These are phyloP conservation scores for Bombardia bombarda DNA, from an alignment of 495 filamentous ascomycete species.

Conservation along the genomic window DNA sequence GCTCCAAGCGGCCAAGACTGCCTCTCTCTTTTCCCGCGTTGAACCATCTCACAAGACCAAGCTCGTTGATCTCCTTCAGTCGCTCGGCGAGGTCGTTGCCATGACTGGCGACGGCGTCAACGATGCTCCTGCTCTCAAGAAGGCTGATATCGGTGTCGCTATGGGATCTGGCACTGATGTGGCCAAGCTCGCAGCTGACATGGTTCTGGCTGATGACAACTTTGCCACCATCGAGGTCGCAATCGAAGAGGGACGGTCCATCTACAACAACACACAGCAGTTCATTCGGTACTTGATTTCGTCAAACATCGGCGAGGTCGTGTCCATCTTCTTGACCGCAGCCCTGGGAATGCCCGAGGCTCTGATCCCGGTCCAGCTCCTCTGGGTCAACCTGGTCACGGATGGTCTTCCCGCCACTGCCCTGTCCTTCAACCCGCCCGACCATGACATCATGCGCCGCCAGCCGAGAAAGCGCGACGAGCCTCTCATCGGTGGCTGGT, in stretches of 20 bases:
- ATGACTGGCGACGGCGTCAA: constrained; percentile 99
- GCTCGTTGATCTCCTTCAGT: constrained; percentile 93
- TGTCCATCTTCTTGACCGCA: constrained; percentile 98
- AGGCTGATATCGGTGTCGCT: constrained; percentile 96
- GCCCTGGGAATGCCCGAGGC: constrained; percentile 97
- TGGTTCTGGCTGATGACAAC: constrained; percentile 98
- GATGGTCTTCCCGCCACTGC: constrained; percentile 96
- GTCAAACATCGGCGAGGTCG: constrained; percentile 98
- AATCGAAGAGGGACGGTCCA: constrained; percentile 93
- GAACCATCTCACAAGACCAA: constrained; percentile 94
- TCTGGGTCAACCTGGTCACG: constrained; percentile 99
- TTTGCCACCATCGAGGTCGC: constrained; percentile 96
- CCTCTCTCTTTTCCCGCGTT: constrained; percentile 92
- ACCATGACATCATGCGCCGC: constrained; percentile 94
- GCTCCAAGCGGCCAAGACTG: constrained; percentile 72
- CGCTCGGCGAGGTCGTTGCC: constrained; percentile 87
- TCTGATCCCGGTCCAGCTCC: constrained; percentile 90
- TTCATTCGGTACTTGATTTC: constrained; percentile 99
- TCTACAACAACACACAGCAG: constrained; percentile 99
- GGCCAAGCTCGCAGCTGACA: constrained; percentile 92
- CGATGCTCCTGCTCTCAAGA: constrained; percentile 96
- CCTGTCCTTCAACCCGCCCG: constrained; percentile 93
- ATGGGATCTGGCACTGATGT: constrained; percentile 99
- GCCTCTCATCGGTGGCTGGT: constrained; percentile 83
- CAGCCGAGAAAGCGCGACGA: constrained; percentile 88